Conservation (phyloP, 768 basidiomycete species). For the Macrolepiota albuminosa region DNA sequence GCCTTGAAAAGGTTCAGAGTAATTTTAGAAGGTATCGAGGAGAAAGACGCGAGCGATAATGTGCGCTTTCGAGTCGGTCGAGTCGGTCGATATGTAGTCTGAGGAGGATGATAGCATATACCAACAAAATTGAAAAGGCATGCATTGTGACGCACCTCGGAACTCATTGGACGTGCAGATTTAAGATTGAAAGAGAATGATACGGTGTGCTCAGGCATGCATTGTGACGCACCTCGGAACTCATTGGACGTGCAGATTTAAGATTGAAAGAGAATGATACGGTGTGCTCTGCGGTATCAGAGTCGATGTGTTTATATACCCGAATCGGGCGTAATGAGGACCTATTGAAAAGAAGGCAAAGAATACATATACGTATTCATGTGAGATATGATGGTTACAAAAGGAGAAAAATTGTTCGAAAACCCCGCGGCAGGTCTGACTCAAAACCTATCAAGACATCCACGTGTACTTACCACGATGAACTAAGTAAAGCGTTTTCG, state of each 20-base stretch:
- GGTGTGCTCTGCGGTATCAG: not conserved
- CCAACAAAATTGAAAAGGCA: not conserved
- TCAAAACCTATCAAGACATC: not conserved
- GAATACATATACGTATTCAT: not conserved
- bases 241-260: not conserved
- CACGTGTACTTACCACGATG: not conserved
- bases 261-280: not conserved
- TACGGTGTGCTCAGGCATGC: not conserved
- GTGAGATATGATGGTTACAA: not conserved
- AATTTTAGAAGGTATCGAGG: slow-evolving; percentile 15
- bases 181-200: not conserved
- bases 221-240: slow-evolving; percentile 11
- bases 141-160: slow-evolving; percentile 8
- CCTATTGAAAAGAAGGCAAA: not conserved
- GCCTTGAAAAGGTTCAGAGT: slow-evolving; percentile 11
- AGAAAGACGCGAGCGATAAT: slow-evolving; percentile 14
- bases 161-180: not conserved
- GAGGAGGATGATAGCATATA: not conserved
- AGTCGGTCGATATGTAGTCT: slow-evolving; percentile 2
- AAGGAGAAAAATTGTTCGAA: not conserved
- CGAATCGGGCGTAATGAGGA: not conserved
- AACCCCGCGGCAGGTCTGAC: not conserved
- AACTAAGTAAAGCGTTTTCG: not conserved
- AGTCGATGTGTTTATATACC: not conserved
- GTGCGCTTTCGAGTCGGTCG: slow-evolving; percentile 15